These are phyloP conservation scores for Linum usitatissimum DNA, from an alignment of 345 rosid species.

Conservation along the genomic window DNA sequence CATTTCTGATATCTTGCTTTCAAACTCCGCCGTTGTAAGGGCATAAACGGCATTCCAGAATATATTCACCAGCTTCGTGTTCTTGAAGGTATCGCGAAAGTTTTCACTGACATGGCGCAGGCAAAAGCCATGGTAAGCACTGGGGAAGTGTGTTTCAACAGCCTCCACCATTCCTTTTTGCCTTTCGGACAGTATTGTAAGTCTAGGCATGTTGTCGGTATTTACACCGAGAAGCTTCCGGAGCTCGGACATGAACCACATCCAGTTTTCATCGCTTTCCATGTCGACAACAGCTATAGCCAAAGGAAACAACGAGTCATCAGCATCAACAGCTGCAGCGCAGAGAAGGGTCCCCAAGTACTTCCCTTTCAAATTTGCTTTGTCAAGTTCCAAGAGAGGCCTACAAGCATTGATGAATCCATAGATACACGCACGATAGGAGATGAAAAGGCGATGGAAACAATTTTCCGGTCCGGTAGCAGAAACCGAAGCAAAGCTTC, in stretches of 20 bases:
- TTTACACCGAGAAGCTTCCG: slow-evolving; percentile 91
- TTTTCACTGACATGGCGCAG: slow-evolving; percentile 79
- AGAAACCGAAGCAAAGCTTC: slow-evolving; percentile 84
- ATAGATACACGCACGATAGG: slow-evolving; percentile 78
- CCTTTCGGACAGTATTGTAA: slow-evolving; percentile 94
- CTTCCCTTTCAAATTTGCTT: slow-evolving; percentile 87
- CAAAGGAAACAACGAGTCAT: slow-evolving; percentile 71
- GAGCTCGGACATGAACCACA: slow-evolving; percentile 93
- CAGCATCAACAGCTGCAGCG: slow-evolving; percentile 93
- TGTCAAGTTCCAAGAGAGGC: slow-evolving; percentile 90
- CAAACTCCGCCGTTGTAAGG: slow-evolving; percentile 75
- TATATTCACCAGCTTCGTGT: slow-evolving; percentile 77
- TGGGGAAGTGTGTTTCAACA: slow-evolving; percentile 93
- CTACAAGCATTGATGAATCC: slow-evolving; percentile 88
- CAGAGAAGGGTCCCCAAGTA: slow-evolving; percentile 78
- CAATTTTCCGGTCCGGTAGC: slow-evolving; percentile 79
- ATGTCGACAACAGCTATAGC: slow-evolving; percentile 79
- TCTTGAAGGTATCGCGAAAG: slow-evolving; percentile 89
- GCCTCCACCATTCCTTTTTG: slow-evolving; percentile 78
- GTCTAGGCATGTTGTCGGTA: slow-evolving; percentile 91
- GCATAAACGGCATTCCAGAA: slow-evolving; percentile 98
- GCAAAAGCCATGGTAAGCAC: slow-evolving; percentile 89
- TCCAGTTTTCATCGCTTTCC: slow-evolving; percentile 90
- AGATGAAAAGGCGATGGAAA: slow-evolving; percentile 88
- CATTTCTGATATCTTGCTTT: slow-evolving; percentile 73